These are phyloP conservation scores for Phtheirospermum japonicum DNA, from an alignment of 257 asterid species.

Conservation along the genomic window DNA sequence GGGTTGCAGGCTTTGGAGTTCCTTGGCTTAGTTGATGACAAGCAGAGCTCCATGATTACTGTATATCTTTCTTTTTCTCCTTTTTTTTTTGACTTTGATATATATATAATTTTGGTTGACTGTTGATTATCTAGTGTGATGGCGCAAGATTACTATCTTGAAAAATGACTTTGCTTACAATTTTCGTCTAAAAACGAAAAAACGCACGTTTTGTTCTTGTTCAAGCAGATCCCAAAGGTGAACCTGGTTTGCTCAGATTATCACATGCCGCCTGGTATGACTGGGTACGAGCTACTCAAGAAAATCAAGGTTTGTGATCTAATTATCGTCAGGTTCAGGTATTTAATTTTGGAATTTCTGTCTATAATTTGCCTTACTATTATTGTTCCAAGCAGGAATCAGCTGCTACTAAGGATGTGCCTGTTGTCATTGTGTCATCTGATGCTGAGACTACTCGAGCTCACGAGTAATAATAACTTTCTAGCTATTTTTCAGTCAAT, in stretches of 20 bases:
- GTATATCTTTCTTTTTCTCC: too few species aligned
- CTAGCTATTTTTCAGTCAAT: neutral
- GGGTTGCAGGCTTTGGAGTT: too few species aligned
- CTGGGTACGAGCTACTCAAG: conserved; percentile 45
- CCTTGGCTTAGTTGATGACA: too few species aligned
- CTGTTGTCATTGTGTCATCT: conserved; percentile 36
- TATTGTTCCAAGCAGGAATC: conserved; percentile 29
- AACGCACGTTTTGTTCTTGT: neutral
- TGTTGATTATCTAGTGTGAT: too few species aligned
- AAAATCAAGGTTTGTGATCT: conserved; percentile 34
- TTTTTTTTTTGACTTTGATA: too few species aligned
- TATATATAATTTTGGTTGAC: too few species aligned
- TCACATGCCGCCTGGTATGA: conserved; percentile 45
- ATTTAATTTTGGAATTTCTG: too few species aligned
- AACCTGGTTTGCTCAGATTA: conserved; percentile 39
- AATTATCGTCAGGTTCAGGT: too few species aligned
- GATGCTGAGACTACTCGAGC: conserved; percentile 31
- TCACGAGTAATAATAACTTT: conserved; percentile 21
- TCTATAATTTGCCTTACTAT: too few species aligned
- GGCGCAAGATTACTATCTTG: too few species aligned
- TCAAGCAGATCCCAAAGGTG: conserved; percentile 30
- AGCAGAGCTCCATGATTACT: too few species aligned
- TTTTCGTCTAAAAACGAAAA: neutral
- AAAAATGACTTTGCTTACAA: neutral
- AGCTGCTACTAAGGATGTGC: conserved; percentile 27